Base-by-base conservation (phyloP, 2,329 filamentous ascomycete species). In the Penicillium sp. region DNA sequence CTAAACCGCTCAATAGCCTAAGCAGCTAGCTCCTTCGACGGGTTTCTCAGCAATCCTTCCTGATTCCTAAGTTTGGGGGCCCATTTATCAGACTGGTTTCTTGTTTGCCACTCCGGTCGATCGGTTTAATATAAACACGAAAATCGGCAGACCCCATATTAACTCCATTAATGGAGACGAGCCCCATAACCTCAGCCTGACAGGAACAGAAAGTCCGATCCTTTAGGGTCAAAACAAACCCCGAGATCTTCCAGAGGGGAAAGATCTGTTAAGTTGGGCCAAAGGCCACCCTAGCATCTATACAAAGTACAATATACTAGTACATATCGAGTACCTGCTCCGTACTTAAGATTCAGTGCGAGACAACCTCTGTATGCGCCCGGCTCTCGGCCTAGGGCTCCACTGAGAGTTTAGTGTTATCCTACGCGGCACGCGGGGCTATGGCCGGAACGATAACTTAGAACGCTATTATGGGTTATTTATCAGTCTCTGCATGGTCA, bases 401-500 rank as follows among this genome's bases (percentile, higher is more conserved):
- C 45, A 49, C 51, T 27, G 38, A 50, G 29, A 34, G 31, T n/a
- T 32, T 53, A 48, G 37, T 29, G 50, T 18, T 37, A 35, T 38
- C 34, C 35, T 39, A 23, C 35, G 35, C 34, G 42, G 42, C 18
- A 41, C 47, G 27, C 47, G 47, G 46, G 47, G 47, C 47, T 50
- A 42, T 42, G n/a, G 37, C 21, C 44, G 42, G 37, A 50, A 44
- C 23, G 31, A 41, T 42, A 31, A 18, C 39, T 21, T 35, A 15
- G 38, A 31, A 37, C 29, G 31, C 18, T 25, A 37, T 34, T 34
- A 34, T 46, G 42, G 46, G 23, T 38, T 38, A 48, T 48, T 42
- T 53, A 53, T 54, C 32, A 27, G 50, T 21, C 4, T 39, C 21
- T 52, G 47, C 47, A 32, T 31, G 25, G 42, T 50, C 52, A 35